Evolutionary conservation across 208 protist species (phyloP).

Genomic region (Leishmania tropica): DNA sequence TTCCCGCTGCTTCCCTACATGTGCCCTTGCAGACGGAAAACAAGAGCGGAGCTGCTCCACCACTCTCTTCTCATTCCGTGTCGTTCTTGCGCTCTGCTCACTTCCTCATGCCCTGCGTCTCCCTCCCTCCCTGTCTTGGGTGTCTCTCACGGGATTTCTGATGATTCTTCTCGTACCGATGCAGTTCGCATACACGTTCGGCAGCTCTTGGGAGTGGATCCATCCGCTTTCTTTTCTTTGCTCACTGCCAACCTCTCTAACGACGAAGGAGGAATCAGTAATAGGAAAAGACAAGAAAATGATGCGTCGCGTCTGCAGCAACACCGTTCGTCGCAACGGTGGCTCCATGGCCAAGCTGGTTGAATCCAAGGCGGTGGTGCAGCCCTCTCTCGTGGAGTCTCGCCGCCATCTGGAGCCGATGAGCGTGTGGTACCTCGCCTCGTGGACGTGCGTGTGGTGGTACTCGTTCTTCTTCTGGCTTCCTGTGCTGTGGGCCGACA

Average conservation of each 20-base stretch:
- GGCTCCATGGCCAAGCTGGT: constrained; percentile 39
- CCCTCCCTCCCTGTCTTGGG: neutral
- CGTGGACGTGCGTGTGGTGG: constrained; percentile 85
- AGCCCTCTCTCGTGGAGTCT: constrained; percentile 41
- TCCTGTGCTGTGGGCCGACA: constrained; percentile 84
- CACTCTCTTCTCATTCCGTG: neutral
- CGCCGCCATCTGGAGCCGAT: constrained; percentile 87
- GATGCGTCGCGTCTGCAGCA: constrained; percentile 49
- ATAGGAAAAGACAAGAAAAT: constrained; percentile 19
- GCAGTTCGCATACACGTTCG: neutral
- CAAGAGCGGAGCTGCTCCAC: neutral
- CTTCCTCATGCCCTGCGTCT: neutral
- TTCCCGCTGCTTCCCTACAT: neutral
- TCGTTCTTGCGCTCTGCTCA: neutral
- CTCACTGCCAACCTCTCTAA: constrained; percentile 11
- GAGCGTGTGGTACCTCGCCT: constrained; percentile 87
- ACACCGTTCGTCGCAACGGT: constrained; percentile 38
- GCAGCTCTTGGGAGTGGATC: neutral
- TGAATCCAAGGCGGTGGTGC: constrained; percentile 31
- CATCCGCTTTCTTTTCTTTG: constrained; percentile 10
- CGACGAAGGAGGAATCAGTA: neutral
- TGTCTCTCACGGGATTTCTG: neutral
- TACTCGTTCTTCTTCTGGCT: constrained; percentile 92
- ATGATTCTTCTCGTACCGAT: neutral
- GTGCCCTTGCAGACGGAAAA: neutral